Evolutionary conservation across 1,284 basidiomycete genomes (phyloP), one percentile per base, ranked within the genome.

Genomic region (Phylloporus sp.): DNA sequence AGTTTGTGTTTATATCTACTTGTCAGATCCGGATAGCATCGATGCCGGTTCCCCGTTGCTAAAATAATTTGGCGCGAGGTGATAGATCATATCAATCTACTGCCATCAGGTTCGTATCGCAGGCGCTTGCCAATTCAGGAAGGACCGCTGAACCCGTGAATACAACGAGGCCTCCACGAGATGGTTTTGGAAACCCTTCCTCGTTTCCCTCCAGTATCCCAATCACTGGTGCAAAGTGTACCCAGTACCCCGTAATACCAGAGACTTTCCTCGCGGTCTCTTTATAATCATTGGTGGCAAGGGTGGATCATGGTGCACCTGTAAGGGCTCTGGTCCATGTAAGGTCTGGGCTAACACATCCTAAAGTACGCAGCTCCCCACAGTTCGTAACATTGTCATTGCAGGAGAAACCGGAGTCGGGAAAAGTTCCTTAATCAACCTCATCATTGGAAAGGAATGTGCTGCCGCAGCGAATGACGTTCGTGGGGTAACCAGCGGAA

Each of bases 401-500:
- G 66, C 63, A 52, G 76, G 73, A 24, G 73, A 74, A 61, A 73
- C 72, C 4, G 75, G 73, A 6, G 74, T 76, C 8, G 76, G 73
- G 37, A 77, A 75, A 60, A 76, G 72, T 28, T 77, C 76, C 24
- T 59, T 78, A 0, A 72, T 75, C 63, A 75, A 75, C 52, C 75
- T 75, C 31, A 62, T 77, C 13, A 61, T 58, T 17, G 76, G 71
- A 15, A 7, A 8, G 17, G 58, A 68, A 13, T 44, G 32, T 13
- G 76, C 74, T 15, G 5, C 28, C 13, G 73, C 68, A 34, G 73
- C 71, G 4, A 76, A 76, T 50, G 72, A 74, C 39, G 75, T 71
- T 52, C 64, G 72, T 34, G 74, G 76, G 3, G 76, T 76, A 18
- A 77, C 74, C 56, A 60, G 52, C 46, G 68, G 70, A 34, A 66